Evolutionary conservation across 495 filamentous ascomycete species (phyloP).

Genomic region (Hypoxylon trugodes): DNA sequence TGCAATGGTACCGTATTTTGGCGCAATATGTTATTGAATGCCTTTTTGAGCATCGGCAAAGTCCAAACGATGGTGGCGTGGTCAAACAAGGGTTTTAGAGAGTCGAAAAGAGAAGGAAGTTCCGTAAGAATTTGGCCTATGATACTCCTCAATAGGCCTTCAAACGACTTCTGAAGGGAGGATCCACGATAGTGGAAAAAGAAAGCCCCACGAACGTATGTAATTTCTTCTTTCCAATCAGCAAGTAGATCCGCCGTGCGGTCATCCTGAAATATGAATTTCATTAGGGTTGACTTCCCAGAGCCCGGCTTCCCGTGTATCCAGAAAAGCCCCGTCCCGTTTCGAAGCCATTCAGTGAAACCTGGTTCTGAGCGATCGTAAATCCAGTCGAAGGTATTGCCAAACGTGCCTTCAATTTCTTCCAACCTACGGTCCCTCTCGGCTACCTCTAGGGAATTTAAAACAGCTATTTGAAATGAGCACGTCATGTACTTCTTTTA

Average conservation of each 20-base stretch:
- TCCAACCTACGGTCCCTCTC: constrained; percentile 4
- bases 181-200: constrained; percentile 33
- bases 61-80: not conserved
- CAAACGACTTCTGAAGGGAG: constrained; percentile 30
- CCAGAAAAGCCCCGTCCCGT: constrained; percentile 28
- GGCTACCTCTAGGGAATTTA: not conserved
- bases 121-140: constrained; percentile 10
- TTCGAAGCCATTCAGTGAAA: constrained; percentile 30
- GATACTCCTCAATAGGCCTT: constrained; percentile 29
- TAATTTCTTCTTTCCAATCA: constrained; percentile 8
- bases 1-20: constrained; percentile 13
- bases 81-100: not conserved
- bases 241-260: constrained; percentile 25
- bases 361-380: constrained; percentile 6
- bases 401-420: constrained; percentile 7
- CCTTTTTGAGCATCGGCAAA: constrained; percentile 1
- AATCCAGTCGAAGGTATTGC: constrained; percentile 31
- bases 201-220: constrained; percentile 5
- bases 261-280: constrained; percentile 29
- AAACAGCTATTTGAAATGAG: not conserved
- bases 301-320: constrained; percentile 35
- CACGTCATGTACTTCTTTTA: not conserved
- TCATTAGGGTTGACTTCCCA: constrained; percentile 40
- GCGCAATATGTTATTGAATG: constrained; percentile 1
- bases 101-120: not conserved